phyloP scores from a whole-genome alignment of 2,329 filamentous ascomycete genomes.

The Aspergillus sp. region DNA sequence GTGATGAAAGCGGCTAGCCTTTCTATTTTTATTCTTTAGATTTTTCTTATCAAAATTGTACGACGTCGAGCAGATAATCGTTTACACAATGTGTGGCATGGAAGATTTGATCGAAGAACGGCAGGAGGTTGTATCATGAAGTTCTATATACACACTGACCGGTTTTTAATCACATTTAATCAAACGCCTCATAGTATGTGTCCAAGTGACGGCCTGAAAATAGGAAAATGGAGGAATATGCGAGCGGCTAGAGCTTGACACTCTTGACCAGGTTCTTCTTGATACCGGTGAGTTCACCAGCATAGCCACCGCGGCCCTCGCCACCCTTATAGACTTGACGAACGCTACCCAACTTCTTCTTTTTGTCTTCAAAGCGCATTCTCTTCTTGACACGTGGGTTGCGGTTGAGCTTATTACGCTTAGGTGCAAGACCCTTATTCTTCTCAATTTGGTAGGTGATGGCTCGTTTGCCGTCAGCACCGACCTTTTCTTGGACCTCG shows the following conservation, averaged over 20 bases:
- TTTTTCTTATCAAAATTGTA: neutral
- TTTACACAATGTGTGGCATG: neutral
- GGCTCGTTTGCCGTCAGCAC: conserved; percentile 82
- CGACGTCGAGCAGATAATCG: neutral
- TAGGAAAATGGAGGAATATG: conserved; percentile 13
- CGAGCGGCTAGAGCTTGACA: conserved; percentile 69
- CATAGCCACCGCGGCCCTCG: conserved; percentile 80
- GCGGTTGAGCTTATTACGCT: conserved; percentile 87
- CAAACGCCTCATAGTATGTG: conserved; percentile 20
- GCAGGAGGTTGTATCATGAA: conserved; percentile 15
- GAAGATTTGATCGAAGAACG: neutral
- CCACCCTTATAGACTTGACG: conserved; percentile 83
- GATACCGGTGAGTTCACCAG: conserved; percentile 91
- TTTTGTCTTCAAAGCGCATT: conserved; percentile 92
- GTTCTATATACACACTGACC: conserved; percentile 25
- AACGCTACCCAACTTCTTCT: conserved; percentile 92
- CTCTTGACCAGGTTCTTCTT: conserved; percentile 92
- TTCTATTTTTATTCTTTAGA: neutral
- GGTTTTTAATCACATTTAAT: conserved; percentile 19
- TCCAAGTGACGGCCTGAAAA: conserved; percentile 11
- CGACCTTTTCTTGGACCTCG: conserved; percentile 66
- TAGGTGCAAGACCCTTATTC: conserved; percentile 91
- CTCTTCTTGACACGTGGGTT: conserved; percentile 98
- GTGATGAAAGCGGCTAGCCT: neutral
- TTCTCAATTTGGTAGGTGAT: conserved; percentile 94